These are phyloP conservation scores for Tremellales sp. DNA, from an alignment of 1,284 basidiomycete species.

Conservation along the genomic window DNA sequence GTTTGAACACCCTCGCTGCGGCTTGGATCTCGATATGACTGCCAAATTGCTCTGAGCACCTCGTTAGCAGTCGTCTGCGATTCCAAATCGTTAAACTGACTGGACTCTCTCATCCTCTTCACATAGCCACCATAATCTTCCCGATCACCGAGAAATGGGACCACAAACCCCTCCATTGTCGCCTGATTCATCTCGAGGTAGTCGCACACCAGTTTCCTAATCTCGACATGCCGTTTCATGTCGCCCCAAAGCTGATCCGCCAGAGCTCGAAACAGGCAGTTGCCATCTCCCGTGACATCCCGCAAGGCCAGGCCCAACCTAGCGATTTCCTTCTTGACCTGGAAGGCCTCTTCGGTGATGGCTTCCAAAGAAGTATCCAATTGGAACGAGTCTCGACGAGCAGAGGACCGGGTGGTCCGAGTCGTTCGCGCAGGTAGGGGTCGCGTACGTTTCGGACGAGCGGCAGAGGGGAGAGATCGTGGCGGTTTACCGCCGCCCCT, in stretches of 20 bases:
- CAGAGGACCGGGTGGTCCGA: constrained; percentile 8
- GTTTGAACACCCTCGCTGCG: constrained; percentile 36
- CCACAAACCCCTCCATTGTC: constrained; percentile 30
- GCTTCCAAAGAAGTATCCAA: constrained; percentile 19
- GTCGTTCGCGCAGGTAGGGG: not conserved
- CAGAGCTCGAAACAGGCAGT: constrained; percentile 42
- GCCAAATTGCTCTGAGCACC: constrained; percentile 34
- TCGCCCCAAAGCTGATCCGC: constrained; percentile 42
- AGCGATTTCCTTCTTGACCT: constrained; percentile 23
- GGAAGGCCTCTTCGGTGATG: constrained; percentile 23
- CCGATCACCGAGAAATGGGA: constrained; percentile 32
- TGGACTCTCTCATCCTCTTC: constrained; percentile 32
- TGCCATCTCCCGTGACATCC: constrained; percentile 44
- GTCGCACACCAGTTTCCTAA: constrained; percentile 40
- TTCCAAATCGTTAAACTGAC: constrained; percentile 15
- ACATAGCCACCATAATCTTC: constrained; percentile 40
- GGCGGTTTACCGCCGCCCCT: constrained; percentile 2
- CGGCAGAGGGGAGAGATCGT: not conserved
- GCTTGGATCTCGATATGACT: constrained; percentile 43
- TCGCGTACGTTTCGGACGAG: not conserved
- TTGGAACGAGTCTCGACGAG: constrained; percentile 4
- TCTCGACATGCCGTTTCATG: constrained; percentile 35
- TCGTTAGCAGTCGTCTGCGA: not conserved
- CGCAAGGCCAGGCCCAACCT: constrained; percentile 33
- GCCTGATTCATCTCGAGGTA: constrained; percentile 30